phyloP scores from a whole-genome alignment of 768 basidiomycete genomes.

The Rhizopogon vesiculosus region DNA sequence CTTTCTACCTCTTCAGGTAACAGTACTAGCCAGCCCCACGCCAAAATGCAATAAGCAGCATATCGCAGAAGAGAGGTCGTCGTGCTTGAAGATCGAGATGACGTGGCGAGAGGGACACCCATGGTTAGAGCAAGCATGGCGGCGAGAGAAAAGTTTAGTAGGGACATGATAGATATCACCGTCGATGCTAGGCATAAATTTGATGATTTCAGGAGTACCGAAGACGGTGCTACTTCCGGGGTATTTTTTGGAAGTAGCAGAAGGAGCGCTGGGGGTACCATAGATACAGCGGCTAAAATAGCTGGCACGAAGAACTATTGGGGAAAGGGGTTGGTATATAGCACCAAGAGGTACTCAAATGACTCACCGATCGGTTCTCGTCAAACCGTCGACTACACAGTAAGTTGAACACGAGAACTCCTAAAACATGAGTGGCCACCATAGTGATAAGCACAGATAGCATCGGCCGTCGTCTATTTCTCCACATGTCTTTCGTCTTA shows the following conservation, averaged over 20 bases:
- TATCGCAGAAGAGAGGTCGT: constrained; percentile 27
- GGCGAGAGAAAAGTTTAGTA: constrained; percentile 92
- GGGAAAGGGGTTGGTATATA: background rate
- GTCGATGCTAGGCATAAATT: constrained; percentile 84
- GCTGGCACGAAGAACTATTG: constrained; percentile 19
- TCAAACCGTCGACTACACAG: constrained; percentile 44
- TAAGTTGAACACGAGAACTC: constrained; percentile 44
- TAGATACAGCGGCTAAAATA: constrained; percentile 25
- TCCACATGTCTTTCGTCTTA: constrained; percentile 32
- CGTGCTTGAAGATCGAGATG: constrained; percentile 16
- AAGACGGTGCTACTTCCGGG: constrained; percentile 33
- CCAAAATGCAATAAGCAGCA: constrained; percentile 40
- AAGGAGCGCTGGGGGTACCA: constrained; percentile 30
- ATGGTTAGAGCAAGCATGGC: constrained; percentile 61
- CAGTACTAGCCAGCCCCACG: constrained; percentile 56
- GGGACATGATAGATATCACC: constrained; percentile 77
- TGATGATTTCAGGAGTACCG: constrained; percentile 58
- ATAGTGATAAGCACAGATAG: constrained; percentile 50
- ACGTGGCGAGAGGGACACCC: constrained; percentile 55
- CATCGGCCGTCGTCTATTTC: constrained; percentile 48
- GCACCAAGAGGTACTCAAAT: background rate
- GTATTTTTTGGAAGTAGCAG: constrained; percentile 18
- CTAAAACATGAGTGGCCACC: constrained; percentile 50
- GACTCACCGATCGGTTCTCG: constrained; percentile 35
- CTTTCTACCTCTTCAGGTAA: constrained; percentile 38